These are phyloP conservation scores for Hyphodiscus sp. DNA, from an alignment of 2,329 filamentous ascomycete genomes.

Conservation along the genomic window DNA sequence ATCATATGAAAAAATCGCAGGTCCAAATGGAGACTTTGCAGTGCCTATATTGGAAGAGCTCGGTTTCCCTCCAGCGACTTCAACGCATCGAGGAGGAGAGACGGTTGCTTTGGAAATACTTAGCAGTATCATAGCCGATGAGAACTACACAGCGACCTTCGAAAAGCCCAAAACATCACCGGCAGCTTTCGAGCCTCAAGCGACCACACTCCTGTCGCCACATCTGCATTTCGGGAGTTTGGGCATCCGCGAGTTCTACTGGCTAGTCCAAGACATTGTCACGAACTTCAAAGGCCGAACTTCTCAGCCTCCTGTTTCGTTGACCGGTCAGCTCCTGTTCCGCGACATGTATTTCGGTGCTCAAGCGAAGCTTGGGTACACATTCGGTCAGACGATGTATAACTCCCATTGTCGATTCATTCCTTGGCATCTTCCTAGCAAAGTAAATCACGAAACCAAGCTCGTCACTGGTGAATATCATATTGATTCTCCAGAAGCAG, in stretches of 20 bases:
- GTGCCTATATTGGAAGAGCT: constrained; percentile 67
- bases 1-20: constrained; percentile 55
- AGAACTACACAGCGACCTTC: constrained; percentile 65
- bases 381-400: constrained; percentile 57
- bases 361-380: constrained; percentile 59
- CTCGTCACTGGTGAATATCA: constrained; percentile 54
- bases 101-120: constrained; percentile 53
- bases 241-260: constrained; percentile 66
- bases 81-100: constrained; percentile 66
- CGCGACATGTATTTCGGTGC: constrained; percentile 81
- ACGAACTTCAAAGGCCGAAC: constrained; percentile 48
- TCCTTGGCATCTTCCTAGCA: constrained; percentile 69
- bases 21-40: constrained; percentile 61
- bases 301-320: constrained; percentile 55
- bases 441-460: constrained; percentile 36
- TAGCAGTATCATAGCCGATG: constrained; percentile 51
- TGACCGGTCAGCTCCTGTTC: constrained; percentile 69
- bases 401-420: constrained; percentile 68
- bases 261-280: constrained; percentile 59
- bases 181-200: constrained; percentile 64
- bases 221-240: constrained; percentile 70
- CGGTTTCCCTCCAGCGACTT: constrained; percentile 61
- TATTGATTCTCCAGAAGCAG: constrained; percentile 55
- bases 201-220: constrained; percentile 67
- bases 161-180: constrained; percentile 71